Evolutionary conservation across 1,284 basidiomycete genomes (phyloP).

Genomic region (Leccinum pachyderme): DNA sequence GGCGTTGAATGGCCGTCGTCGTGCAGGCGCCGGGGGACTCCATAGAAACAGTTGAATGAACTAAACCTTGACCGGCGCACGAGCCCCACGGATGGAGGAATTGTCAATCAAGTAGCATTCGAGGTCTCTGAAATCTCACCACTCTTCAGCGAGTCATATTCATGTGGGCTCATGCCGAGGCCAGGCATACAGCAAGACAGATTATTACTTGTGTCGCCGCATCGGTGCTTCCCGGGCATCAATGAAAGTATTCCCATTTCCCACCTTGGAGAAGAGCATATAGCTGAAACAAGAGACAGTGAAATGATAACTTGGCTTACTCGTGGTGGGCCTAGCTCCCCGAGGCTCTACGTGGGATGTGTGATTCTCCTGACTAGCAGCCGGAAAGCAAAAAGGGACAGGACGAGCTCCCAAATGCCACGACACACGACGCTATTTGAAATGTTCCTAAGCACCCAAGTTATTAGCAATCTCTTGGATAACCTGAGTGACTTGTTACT

Average conservation of each 20-base stretch:
- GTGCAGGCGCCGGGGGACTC: neutral
- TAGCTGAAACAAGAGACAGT: neutral
- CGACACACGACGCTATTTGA: neutral
- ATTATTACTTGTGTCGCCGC: neutral
- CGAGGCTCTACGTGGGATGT: neutral
- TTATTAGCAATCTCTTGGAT: neutral
- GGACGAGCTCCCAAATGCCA: too few relatives aligned
- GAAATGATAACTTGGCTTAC: neutral
- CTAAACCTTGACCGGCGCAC: neutral
- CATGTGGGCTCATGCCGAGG: neutral
- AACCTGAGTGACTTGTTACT: neutral
- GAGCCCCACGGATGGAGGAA: neutral
- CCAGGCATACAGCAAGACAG: neutral
- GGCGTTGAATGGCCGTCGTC: neutral
- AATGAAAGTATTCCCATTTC: neutral
- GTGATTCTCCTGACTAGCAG: neutral
- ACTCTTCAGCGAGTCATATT: neutral
- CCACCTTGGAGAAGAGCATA: neutral
- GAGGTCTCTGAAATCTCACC: neutral
- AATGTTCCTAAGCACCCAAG: neutral
- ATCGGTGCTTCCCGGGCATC: neutral
- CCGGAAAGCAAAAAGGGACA: too few relatives aligned
- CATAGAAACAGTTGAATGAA: neutral
- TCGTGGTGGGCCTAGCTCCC: neutral
- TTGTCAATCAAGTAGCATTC: neutral